Conservation (phyloP, 805 yeast genomes). For the Saccharomyces cerevisiae region DNA sequence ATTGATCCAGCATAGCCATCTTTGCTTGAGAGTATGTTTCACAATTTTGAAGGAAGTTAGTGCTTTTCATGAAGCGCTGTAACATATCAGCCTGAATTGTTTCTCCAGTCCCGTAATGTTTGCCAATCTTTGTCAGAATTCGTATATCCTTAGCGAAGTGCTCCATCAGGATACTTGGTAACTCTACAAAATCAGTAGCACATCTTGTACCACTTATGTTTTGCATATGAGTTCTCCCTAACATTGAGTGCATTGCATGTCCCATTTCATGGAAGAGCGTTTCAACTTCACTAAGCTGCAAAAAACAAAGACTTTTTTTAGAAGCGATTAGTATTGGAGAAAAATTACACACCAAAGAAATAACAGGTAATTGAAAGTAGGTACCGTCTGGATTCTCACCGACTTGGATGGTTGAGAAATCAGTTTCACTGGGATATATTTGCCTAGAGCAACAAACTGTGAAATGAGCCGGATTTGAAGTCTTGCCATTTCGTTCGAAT, state of each 20-base stretch:
- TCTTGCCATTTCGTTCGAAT: conserved; percentile 66
- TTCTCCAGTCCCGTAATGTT: conserved; percentile 55
- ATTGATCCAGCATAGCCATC: conserved; percentile 84
- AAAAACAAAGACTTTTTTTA: conserved; percentile 41
- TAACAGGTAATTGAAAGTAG: conserved; percentile 75
- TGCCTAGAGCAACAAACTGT: conserved; percentile 91
- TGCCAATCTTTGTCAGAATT: conserved; percentile 65
- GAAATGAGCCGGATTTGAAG: conserved; percentile 87
- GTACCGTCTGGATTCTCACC: conserved; percentile 35
- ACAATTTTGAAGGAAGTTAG: conserved; percentile 48
- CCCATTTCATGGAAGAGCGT: conserved; percentile 98
- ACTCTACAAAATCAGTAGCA: conserved; percentile 90
- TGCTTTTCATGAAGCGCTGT: conserved; percentile 43
- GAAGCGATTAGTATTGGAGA: conserved; percentile 32
- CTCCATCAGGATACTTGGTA: conserved; percentile 96
- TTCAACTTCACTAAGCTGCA: conserved; percentile 74
- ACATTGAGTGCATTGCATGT: conserved; percentile 96
- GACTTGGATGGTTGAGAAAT: conserved; percentile 30
- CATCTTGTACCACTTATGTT: conserved; percentile 93
- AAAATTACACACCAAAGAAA: conserved; percentile 84
- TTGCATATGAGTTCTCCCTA: conserved; percentile 83
- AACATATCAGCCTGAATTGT: conserved; percentile 45
- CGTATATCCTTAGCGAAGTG: conserved; percentile 76
- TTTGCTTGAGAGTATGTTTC: conserved; percentile 82
- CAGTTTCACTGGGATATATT: conserved; percentile 49